Base-by-base conservation (phyloP, 345 rosid species). In the Durio zibethinus region DNA sequence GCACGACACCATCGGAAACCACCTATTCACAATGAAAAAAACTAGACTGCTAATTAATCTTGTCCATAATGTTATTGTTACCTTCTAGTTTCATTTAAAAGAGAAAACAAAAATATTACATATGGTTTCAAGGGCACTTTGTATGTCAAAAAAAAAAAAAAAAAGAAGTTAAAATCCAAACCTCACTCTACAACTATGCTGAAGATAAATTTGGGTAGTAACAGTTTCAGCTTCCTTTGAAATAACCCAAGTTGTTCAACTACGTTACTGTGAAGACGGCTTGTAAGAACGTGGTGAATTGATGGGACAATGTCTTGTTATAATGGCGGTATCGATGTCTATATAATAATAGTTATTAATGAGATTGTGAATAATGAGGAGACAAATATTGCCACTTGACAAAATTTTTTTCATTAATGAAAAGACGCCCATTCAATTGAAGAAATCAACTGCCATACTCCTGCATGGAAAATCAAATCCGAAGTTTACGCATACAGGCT, bases 1-100 rank as follows among this genome's bases (percentile, higher is more conserved):
- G 92, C 97, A 25, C 97, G 88, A 72, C 97, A 97, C 61, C 97
- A 87, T 76, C 86, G 93, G 40, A 93, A 93, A 66, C 98, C 98
- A 60, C 98, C 98, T 53, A 94, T 94, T 84, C 98, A 94, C 83
- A 94, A 94, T 77, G 90, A 87, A 77, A 90, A 89, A 78, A 77
- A 85, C 48, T 90, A 83, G 42, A 50, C 60, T 9, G 8, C n/a
- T 11, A 33, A 5, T 67, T 42, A 21, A 42, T 33, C 36, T 33
- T 33, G 36, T 33, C 1, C 36, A n/a, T n/a, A n/a, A n/a, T n/a
- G n/a, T n/a, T n/a, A n/a, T n/a, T n/a, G n/a, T n/a, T n/a, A n/a
- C n/a, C n/a, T n/a, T n/a, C n/a, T n/a, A n/a, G n/a, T n/a, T n/a
- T n/a, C n/a, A n/a, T n/a, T n/a, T n/a, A n/a, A n/a, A n/a, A n/a